Conservation (phyloP, 345 rosid genomes). For the Raphanus sativus region DNA sequence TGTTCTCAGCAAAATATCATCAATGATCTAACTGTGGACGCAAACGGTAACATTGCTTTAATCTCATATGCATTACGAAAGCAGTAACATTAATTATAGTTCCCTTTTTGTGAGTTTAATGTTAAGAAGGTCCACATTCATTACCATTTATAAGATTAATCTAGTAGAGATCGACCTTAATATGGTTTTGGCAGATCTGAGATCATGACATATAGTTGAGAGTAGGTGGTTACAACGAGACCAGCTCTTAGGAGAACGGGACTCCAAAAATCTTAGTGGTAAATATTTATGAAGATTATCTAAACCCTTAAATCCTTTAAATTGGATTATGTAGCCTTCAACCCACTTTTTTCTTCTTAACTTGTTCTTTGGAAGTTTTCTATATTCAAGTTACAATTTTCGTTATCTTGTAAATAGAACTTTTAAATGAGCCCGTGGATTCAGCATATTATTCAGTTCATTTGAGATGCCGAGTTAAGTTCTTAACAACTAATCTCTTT, state of each 20-base stretch:
- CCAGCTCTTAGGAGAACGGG: background rate
- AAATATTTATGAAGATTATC: background rate
- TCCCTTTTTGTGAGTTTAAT: background rate
- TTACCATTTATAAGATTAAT: background rate
- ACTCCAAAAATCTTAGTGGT: background rate
- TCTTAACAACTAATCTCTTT: background rate
- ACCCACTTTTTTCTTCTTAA: background rate
- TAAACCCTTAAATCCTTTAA: background rate
- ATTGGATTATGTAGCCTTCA: background rate
- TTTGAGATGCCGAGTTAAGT: background rate
- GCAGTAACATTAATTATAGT: background rate
- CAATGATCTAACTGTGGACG: slow-evolving; percentile 10
- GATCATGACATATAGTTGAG: background rate
- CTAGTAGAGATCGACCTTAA: background rate
- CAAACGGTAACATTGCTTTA: background rate
- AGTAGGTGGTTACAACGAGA: background rate
- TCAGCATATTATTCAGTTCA: background rate
- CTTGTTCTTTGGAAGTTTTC: background rate
- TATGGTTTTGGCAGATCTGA: too few species aligned
- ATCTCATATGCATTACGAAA: slow-evolving; percentile 1
- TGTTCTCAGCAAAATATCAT: background rate
- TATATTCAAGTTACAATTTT: background rate
- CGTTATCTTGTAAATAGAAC: background rate
- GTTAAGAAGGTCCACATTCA: background rate
- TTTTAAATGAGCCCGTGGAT: background rate